phyloP scores from a whole-genome alignment of 768 basidiomycete genomes.

The Mycena galericulata region DNA sequence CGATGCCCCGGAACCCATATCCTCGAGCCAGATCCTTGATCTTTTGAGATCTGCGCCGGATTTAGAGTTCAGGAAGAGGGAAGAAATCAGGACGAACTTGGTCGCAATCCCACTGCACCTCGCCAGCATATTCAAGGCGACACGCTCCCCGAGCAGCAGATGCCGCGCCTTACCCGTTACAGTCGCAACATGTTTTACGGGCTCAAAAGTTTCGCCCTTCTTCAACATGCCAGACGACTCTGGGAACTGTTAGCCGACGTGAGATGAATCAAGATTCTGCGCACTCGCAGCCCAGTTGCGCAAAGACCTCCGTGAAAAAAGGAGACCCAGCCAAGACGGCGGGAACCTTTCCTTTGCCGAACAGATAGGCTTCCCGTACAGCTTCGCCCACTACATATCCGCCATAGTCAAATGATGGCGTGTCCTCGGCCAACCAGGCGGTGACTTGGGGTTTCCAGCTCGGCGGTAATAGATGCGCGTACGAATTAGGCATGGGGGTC shows the following conservation, averaged over 20 bases:
- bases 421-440: conserved; percentile 92
- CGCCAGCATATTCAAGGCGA: conserved; percentile 93
- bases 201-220: conserved; percentile 88
- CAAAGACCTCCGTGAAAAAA: conserved; percentile 94
- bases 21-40: conserved; percentile 83
- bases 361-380: conserved; percentile 84
- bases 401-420: conserved; percentile 95
- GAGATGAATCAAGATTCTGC: conserved; percentile 46
- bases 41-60: conserved; percentile 73
- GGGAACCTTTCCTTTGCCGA: conserved; percentile 86
- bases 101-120: conserved; percentile 98
- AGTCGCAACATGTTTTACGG: conserved; percentile 89
- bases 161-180: conserved; percentile 91
- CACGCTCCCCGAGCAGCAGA: conserved; percentile 90
- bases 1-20: conserved; percentile 86
- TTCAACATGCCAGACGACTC: conserved; percentile 92
- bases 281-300: conserved; percentile 89
- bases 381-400: conserved; percentile 97
- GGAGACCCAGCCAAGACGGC: conserved; percentile 94
- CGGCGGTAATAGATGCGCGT: conserved; percentile 87
- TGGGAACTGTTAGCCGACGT: conserved; percentile 43
- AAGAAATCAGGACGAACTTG: conserved; percentile 64
- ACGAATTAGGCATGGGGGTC: conserved; percentile 45
- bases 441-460: conserved; percentile 89
- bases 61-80: conserved; percentile 14